Base-by-base conservation (phyloP, 768 basidiomycete species). In the Pleurotus cornucopiae region DNA sequence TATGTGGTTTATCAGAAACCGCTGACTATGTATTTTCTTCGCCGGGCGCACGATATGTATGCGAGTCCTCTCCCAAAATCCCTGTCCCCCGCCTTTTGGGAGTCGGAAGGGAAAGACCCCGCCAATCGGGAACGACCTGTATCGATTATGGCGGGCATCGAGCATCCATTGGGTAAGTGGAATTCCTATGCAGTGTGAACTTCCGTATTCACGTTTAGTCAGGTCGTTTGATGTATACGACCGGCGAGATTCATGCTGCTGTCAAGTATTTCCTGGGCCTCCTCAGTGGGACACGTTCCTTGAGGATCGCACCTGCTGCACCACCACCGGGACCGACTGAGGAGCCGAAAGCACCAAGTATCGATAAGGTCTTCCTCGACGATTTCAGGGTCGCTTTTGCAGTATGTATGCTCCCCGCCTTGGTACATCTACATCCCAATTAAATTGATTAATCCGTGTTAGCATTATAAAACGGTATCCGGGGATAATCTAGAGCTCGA, bases 151-250 rank as follows among this genome's bases (percentile, higher is more conserved):
- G 79, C 88, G 45, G 85, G 85, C 6, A 85, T 94, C 30, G 89
- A 92, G 58, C 87, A 92, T 69, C 84, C 91, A 13, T 70, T 94
- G 60, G 91, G 91, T 86, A 66, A 34, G 69, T 62, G 11, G 49
- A 9, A 46, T 52, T 4, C 6, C 6, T n/a, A 26, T 45, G 25
- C 37, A 6, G 16, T 26, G 4, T 26, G 21, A 34, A 4, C n/a
- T 3, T 6, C 34, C 6, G 46, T 45, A 49, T 16, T 60, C 49
- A 11, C 45, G 54, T 56, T 49, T 47, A 54, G 55, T 26, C 53
- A 92, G 96, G 92, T 34, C 79, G 95, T 40, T 71, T 98, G 58
- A 73, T 94, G 39, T 98, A 97, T 67, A 93, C 91, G 1, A 88
- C 89, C n/a, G 94, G 95, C 9, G 85, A 95, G 63, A 80, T 88